Evolutionary conservation across 208 protist species (phyloP).

Genomic region (Leishmania arabica): DNA sequence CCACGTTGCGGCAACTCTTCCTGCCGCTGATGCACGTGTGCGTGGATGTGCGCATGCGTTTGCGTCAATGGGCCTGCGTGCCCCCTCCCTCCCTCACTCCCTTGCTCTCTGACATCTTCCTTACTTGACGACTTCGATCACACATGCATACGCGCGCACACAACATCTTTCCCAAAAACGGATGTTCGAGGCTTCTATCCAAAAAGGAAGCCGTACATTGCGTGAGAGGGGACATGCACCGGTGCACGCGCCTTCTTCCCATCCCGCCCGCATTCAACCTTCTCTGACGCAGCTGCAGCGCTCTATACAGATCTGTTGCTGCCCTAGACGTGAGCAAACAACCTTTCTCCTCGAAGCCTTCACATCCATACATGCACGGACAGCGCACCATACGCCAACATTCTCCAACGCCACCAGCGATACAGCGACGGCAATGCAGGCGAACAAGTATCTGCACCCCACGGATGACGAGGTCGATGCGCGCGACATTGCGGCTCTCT

Average conservation of each 20-base stretch:
- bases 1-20: background rate
- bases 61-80: background rate
- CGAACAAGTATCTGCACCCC: constrained; percentile 8
- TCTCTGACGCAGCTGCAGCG: background rate
- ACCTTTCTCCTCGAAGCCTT: background rate
- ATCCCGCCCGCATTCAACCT: background rate
- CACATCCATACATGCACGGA: background rate
- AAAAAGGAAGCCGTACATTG: background rate
- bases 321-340: background rate
- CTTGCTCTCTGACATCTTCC: background rate
- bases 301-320: background rate
- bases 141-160: background rate
- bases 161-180: background rate
- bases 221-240: background rate
- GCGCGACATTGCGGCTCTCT: constrained; percentile 56
- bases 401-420: background rate
- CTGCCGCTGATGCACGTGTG: background rate
- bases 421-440: constrained; percentile 13
- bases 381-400: background rate
- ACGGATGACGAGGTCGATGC: constrained; percentile 27
- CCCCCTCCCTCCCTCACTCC: background rate
- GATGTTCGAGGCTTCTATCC: background rate
- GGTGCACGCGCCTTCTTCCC: background rate
- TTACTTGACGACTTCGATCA: background rate
- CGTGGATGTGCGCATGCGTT: background rate